Conservation (phyloP, 768 basidiomycete species). For the Macrolepiota fuliginosa region DNA sequence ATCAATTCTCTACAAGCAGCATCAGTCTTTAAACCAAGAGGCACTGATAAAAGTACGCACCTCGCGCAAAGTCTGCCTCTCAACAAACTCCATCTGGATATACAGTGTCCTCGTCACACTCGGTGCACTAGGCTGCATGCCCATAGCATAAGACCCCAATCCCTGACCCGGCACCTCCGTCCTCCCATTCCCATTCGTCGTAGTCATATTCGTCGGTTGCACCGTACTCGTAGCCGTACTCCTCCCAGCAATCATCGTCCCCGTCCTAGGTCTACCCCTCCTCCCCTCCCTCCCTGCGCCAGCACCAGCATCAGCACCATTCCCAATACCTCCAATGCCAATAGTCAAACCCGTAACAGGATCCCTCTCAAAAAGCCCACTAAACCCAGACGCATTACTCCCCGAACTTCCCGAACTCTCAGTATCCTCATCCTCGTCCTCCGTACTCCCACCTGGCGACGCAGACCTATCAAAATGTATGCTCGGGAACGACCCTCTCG, state of each 20-base stretch:
- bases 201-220: constrained; percentile 4
- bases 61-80: constrained; percentile 88
- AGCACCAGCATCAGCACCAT: background rate
- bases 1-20: constrained; percentile 55
- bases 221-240: background rate
- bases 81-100: constrained; percentile 97
- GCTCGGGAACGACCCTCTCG: constrained; percentile 72
- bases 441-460: constrained; percentile 28
- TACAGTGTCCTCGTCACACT: constrained; percentile 65
- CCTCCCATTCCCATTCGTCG: constrained; percentile 11
- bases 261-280: background rate
- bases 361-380: constrained; percentile 22
- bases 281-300: background rate
- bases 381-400: constrained; percentile 38
- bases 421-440: constrained; percentile 17
- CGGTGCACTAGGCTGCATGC: constrained; percentile 20
- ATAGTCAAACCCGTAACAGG: background rate
- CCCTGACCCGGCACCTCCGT: constrained; percentile 20
- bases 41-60: constrained; percentile 28
- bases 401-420: constrained; percentile 27
- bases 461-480: constrained; percentile 70
- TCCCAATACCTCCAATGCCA: background rate
- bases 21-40: background rate
- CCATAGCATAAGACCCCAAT: constrained; percentile 15
- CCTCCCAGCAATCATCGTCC: constrained; percentile 1